Evolutionary conservation across 2,329 filamentous ascomycete species (phyloP), one percentile per base, ranked within the genome.

Genomic region (Fusarium sp.): DNA sequence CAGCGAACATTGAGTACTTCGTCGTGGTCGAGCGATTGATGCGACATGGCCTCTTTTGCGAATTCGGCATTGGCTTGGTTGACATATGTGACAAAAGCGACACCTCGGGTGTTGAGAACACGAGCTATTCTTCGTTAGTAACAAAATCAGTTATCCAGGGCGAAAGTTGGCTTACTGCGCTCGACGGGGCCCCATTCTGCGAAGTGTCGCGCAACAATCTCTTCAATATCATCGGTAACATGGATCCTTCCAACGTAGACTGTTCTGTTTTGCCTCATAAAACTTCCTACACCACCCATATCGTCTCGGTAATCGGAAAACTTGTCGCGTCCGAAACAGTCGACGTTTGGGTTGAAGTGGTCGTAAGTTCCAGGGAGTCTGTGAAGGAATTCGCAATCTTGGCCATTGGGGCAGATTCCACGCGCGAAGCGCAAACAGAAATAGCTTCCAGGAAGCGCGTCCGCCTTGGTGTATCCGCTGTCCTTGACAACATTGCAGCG

Each of bases 141-240:
- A n/a, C 24, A 38, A 36, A 36, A 52, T 59, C 54, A 30, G 7
- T n/a, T 10, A 6, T 17, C 4, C 7, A 2, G 5, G 12, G 14
- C 10, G 8, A 4, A 14, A n/a, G 7, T 9, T 17, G 40, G 76
- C 80, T 69, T 76, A 82, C 80, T 89, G 43, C 96, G 88, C 77
- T 98, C 95, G 48, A 99, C 83, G 73, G 94, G 91, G 1, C 96
- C 96, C 94, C 94, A 99, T 85, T 99, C 96, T 23, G 93, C 91
- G 76, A 98, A 97, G 80, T 99, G 96, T 15, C 96, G 86, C 28
- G 95, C 90, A 7, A 98, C 95, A 34, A 98, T 88, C 80, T 99
- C 96, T 77, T 99, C 95, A 65, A 98, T 97, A 75, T 98, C 95
- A 77, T 98, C 96, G 14, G 91, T 95, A 34, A 97, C 95, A 77